Conservation (phyloP, 129 eudicot genomes). For the Pittosporum tobira region DNA sequence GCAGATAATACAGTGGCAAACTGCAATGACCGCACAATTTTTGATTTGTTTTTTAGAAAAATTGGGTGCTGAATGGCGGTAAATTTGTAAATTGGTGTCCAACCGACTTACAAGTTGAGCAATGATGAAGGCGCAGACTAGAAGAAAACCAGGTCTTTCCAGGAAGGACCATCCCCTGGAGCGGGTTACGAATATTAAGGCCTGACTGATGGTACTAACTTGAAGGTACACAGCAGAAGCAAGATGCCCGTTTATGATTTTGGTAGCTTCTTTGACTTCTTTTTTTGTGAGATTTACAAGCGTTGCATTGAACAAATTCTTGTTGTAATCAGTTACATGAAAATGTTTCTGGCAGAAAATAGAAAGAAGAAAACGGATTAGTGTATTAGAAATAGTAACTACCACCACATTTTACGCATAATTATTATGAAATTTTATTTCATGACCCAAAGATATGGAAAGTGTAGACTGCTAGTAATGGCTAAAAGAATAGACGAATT, state of each 20-base stretch:
- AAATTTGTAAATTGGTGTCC: background rate
- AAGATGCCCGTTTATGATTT: constrained; percentile 26
- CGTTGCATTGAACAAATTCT: constrained; percentile 10
- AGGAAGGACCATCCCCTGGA: constrained; percentile 70
- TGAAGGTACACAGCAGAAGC: constrained; percentile 83
- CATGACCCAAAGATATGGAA: no score
- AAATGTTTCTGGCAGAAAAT: constrained; percentile 36
- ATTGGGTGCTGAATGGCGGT: background rate
- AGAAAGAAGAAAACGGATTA: background rate
- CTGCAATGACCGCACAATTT: constrained; percentile 21
- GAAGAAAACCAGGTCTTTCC: constrained; percentile 76
- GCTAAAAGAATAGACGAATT: constrained; percentile 3
- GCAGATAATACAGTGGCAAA: constrained; percentile 70
- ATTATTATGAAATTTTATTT: background rate
- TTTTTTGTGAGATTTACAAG: constrained; percentile 27
- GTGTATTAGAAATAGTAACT: background rate
- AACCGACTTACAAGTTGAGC: constrained; percentile 63
- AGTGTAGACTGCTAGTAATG: background rate
- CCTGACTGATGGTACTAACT: constrained; percentile 88
- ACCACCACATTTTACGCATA: background rate
- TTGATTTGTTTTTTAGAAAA: no score
- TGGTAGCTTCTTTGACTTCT: constrained; percentile 28
- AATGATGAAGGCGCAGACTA: constrained; percentile 54
- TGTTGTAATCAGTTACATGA: constrained; percentile 42
- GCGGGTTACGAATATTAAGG: constrained; percentile 78